Conservation (phyloP, 2,329 filamentous ascomycete species). For the Macrophomina pseudophaseolina region DNA sequence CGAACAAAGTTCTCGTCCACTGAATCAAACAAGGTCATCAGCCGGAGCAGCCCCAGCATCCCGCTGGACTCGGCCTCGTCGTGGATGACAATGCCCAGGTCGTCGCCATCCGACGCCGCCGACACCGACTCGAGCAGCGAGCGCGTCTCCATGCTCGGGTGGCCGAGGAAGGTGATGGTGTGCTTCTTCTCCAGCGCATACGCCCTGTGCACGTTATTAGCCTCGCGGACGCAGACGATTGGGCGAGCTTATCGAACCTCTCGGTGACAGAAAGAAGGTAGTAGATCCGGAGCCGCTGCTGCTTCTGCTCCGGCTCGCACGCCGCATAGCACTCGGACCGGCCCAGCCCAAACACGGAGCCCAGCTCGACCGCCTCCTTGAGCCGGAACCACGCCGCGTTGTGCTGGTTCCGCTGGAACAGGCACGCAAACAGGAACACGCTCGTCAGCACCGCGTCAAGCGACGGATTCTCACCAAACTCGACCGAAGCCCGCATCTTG, state of each 20-base stretch:
- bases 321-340: constrained; percentile 45
- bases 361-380: constrained; percentile 44
- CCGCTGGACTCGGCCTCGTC: constrained; percentile 48
- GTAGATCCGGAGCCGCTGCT: constrained; percentile 47
- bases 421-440: constrained; percentile 39
- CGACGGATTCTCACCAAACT: constrained; percentile 39
- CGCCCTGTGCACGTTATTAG: constrained; percentile 36
- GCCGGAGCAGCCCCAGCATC: constrained; percentile 49
- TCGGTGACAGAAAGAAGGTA: constrained; percentile 41
- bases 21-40: constrained; percentile 52
- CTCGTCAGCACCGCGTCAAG: constrained; percentile 38
- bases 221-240: not conserved
- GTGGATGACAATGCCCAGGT: constrained; percentile 48
- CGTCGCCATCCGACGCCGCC: constrained; percentile 33
- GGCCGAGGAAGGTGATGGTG: constrained; percentile 49
- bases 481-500: constrained; percentile 50
- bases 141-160: constrained; percentile 46
- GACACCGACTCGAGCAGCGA: constrained; percentile 49
- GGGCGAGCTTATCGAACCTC: constrained; percentile 16
- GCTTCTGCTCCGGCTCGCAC: constrained; percentile 40
- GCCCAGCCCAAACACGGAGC: constrained; percentile 48
- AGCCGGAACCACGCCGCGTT: constrained; percentile 36
- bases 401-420: constrained; percentile 36
- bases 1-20: constrained; percentile 51
- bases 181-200: constrained; percentile 51